A percentile compares a stretch with the other conserved stretches of the same genome.
Evolutionary conservation across 2,329 filamentous ascomycete genomes (phyloP).

Genomic region (Dactylellina haptotyla): DNA sequence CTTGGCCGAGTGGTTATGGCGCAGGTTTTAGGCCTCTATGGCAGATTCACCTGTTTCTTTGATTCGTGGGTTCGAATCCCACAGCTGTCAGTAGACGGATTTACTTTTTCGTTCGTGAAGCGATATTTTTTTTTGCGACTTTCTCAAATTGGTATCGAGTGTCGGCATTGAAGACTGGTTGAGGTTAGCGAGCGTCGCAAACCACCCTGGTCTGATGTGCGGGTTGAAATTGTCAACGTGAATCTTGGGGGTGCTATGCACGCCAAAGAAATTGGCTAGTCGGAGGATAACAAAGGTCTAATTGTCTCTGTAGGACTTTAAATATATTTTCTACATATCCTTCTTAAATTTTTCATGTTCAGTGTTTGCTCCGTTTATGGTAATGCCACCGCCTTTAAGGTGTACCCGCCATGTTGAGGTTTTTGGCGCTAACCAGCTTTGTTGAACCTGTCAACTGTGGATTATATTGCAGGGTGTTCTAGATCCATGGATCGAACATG

Average conservation of each 20-base stretch:
- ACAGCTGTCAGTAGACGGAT: constrained; percentile 44
- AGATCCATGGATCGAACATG: constrained; percentile 31
- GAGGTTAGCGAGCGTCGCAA: constrained; percentile 11
- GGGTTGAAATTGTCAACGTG: too few relatives aligned
- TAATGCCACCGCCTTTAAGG: not conserved
- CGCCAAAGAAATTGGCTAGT: too few relatives aligned
- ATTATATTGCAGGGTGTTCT: constrained; percentile 9
- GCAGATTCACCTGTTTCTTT: constrained; percentile 53
- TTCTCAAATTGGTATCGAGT: constrained; percentile 35
- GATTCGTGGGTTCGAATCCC: constrained; percentile 54
- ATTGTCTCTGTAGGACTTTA: too few relatives aligned
- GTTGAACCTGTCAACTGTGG: not conserved
- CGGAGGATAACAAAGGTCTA: too few relatives aligned
- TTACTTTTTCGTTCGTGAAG: constrained; percentile 12
- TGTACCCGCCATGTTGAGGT: not conserved
- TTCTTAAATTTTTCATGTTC: too few relatives aligned
- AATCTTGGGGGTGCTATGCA: too few relatives aligned
- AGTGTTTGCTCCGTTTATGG: too few relatives aligned
- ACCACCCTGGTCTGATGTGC: not conserved
- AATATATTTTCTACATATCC: too few relatives aligned
- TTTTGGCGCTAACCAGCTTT: not conserved
- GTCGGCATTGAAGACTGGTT: constrained; percentile 12
- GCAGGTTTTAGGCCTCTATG: constrained; percentile 47
- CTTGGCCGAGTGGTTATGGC: constrained; percentile 54
- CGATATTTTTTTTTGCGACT: constrained; percentile 3